Evolutionary conservation across 306 rosid genomes (phyloP), one percentile per base, ranked within the genome.

Genomic region (Bauhinia variegata): DNA sequence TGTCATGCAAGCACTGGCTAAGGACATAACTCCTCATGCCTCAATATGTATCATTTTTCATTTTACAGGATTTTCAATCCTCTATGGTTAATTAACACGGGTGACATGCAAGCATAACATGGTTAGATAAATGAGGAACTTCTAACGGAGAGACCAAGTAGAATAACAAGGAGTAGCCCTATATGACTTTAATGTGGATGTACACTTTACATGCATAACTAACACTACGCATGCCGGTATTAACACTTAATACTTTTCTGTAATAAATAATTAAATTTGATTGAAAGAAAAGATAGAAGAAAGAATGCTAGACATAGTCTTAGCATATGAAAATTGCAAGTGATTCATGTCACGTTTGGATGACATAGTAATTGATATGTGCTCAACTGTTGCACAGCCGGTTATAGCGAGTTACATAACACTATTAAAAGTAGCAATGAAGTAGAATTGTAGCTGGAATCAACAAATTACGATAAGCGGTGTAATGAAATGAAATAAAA

Each of bases 381-480:
- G 37, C 17, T 42, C 47, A 44, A 30, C 56, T 57, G 16, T 4
- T 43, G 43, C 2, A 23, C 34, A 36, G 50, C 52, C 66, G 13
- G 65, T 65, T 37, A 14, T 56, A 68, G 52, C 16, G 36, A 46
- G 5, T 39, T 2, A 70, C 11, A 49, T 56, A 60, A 23, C 28
- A 67, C 54, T 54, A 12, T 54, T 23, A 23, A 55, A 36, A 49
- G 43, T 1, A 55, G 65, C 43, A 17, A 17, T 42, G 4, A 65
- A 64, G 65, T 41, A 16, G 37, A 70, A 4, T 14, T 19, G 17
- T 68, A 55, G 37, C 12, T 15, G 11, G 36, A 44, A 63, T 63
- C 46, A 53, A 76, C 54, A 55, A 51, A 70, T 28, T 12, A 80
- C 55, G 67, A 71, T n/a, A 60, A 65, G 14, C 62, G 57, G n/a